Conservation (phyloP, 139 green algal species). For the Chlorella sp. region DNA sequence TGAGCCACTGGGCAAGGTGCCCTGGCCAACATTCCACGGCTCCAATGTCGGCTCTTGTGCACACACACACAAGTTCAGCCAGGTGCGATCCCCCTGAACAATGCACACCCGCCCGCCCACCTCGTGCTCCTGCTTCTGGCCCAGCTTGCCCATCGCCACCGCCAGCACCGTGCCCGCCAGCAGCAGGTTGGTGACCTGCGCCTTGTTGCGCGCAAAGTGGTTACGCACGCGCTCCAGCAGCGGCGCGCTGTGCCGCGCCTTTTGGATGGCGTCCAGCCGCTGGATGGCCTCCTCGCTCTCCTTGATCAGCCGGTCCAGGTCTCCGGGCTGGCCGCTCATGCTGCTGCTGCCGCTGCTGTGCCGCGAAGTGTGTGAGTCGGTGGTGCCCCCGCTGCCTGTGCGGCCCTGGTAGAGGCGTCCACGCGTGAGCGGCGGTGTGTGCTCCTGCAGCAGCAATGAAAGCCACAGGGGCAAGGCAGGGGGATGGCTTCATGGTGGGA, state of each 20-base stretch:
- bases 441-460: no score
- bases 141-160: conserved; percentile 46
- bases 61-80: no score
- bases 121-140: conserved; percentile 43
- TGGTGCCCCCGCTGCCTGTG: no score
- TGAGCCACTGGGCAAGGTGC: background rate
- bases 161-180: conserved; percentile 50
- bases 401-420: no score
- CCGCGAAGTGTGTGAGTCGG: no score
- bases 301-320: conserved; percentile 44
- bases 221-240: conserved; percentile 16
- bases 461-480: no score
- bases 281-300: conserved; percentile 47
- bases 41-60: no score
- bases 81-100: background rate
- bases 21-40: no score
- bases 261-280: conserved; percentile 46
- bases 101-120: background rate
- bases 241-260: background rate
- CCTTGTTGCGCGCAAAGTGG: conserved; percentile 42
- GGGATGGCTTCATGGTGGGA: no score
- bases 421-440: no score
- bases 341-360: no score
- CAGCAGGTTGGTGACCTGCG: conserved; percentile 36
- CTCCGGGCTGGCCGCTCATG: no score